Base-by-base conservation (phyloP, 495 filamentous ascomycete genomes). In the Cladorrhinum samala region DNA sequence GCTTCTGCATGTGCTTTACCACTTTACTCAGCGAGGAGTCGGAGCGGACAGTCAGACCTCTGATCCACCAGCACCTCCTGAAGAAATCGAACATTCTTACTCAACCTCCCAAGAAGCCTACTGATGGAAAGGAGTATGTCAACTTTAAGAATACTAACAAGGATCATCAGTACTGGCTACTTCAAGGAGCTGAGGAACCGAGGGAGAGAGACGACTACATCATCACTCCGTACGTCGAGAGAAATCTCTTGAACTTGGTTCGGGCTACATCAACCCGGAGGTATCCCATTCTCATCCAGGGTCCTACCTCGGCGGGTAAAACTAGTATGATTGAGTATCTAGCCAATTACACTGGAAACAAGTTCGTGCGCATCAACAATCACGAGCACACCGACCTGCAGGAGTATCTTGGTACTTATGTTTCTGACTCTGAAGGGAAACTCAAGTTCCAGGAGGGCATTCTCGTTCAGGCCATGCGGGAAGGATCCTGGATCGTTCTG, bases 281-380 rank as follows among this genome's bases (percentile, higher is more conserved):
- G 50, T 97, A 94, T 67, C 94, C 94, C 11, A 87, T 99, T 40
- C 73, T 99, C n/a, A 83, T 99, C 16, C 94, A 99, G 64, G 94
- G 94, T 4, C 94, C 94, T 19, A 99, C 94, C 0, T 97, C 93
- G 36, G 84, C 90, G 27, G 94, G 94, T 50, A 99, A 99, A 69
- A 99, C 94, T 0, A 96, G 91, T 65, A 96, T 99, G 94, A 92
- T 99, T 48, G 92, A 96, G 66, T 95, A 95, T 65, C 79, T 99
- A 24, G 94, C 94, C 4, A 93, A 93, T 65, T 86, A 88, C 43
- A 96, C 89, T 21, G 94, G 94, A 2, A 95, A 99, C 61, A 91
- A 89, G 61, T 97, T 96, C 58, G 89, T 99, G 36, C 83, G 94
- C 51, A 96, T 99, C 73, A 99, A 99, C 72, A 99, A 99, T 61